Conservation (phyloP, 352 stramenopile species). For the Hyaloperonospora brassicae region DNA sequence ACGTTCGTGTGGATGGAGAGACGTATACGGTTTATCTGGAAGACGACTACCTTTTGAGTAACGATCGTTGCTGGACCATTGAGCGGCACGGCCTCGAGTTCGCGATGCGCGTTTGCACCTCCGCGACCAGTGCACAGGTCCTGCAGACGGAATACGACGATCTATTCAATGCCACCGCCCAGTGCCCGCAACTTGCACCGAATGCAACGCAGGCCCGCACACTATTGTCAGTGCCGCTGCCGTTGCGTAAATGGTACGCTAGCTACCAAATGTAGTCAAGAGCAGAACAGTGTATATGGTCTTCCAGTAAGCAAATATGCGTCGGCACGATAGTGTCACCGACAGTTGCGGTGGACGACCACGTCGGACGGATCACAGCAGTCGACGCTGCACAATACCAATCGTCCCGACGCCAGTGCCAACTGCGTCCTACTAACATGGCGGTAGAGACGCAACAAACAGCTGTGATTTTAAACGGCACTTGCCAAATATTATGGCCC, state of each 20-base stretch:
- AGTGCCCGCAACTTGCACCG: slow-evolving; percentile 16
- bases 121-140: background rate
- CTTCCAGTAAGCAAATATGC: too few relatives aligned
- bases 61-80: slow-evolving; percentile 19
- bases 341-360: too few relatives aligned
- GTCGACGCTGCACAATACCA: too few relatives aligned
- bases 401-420: too few relatives aligned
- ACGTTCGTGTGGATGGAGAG: slow-evolving; percentile 8
- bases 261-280: slow-evolving; percentile 11
- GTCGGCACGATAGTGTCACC: too few relatives aligned
- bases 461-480: too few relatives aligned
- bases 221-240: slow-evolving; percentile 17
- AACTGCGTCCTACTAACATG: too few relatives aligned
- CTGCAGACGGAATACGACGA: slow-evolving; percentile 9
- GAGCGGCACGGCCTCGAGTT: slow-evolving; percentile 12
- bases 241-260: slow-evolving; percentile 27
- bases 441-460: too few relatives aligned
- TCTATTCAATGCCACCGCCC: slow-evolving; percentile 11
- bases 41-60: slow-evolving; percentile 3
- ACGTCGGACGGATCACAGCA: too few relatives aligned
- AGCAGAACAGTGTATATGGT: too few relatives aligned
- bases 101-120: slow-evolving; percentile 9
- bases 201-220: background rate
- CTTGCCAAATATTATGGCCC: too few relatives aligned
- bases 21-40: slow-evolving; percentile 17